Percentiles rank a stretch among this genome's conserved stretches.
phyloP scores from a whole-genome alignment of 164 flowering plant species.

The Cinnamomum chago region DNA sequence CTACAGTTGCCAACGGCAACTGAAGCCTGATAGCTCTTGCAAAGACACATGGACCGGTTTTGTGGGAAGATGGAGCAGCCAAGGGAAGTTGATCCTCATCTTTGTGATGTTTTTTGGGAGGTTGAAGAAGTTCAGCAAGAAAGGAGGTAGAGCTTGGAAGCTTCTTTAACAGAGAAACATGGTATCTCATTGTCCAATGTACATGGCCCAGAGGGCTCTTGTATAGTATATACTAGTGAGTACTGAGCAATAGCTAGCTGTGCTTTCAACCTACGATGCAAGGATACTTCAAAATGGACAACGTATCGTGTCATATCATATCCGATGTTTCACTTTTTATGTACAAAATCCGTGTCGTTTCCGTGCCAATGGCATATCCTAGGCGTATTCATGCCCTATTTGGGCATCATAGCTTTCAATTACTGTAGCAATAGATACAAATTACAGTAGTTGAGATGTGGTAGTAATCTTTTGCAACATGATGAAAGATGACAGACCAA shows the following conservation, averaged over 20 bases:
- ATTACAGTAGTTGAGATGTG: neutral
- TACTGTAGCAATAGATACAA: no score
- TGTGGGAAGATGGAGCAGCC: conserved; percentile 53
- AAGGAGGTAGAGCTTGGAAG: conserved; percentile 60
- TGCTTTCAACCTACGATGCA: no score
- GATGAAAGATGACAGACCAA: no score
- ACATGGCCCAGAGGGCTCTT: neutral
- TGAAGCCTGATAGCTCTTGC: conserved; percentile 33
- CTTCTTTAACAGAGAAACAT: conserved; percentile 8
- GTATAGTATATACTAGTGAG: neutral
- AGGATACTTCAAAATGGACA: no score
- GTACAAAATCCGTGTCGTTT: no score
- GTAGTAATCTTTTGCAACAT: no score
- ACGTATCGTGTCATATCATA: no score
- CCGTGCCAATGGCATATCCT: no score
- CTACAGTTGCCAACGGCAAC: conserved; percentile 49
- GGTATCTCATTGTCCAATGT: neutral
- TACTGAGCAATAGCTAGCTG: neutral
- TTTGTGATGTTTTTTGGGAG: conserved; percentile 71
- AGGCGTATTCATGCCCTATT: no score
- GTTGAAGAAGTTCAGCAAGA: conserved; percentile 49
- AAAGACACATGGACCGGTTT: conserved; percentile 49
- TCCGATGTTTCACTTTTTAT: no score
- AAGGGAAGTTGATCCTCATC: conserved; percentile 53
- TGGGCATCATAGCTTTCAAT: no score